A percentile compares a stretch with the other conserved stretches of the same genome.
These are phyloP conservation scores for Pythium volutum DNA, from an alignment of 352 stramenopile species.

Conservation along the genomic window DNA sequence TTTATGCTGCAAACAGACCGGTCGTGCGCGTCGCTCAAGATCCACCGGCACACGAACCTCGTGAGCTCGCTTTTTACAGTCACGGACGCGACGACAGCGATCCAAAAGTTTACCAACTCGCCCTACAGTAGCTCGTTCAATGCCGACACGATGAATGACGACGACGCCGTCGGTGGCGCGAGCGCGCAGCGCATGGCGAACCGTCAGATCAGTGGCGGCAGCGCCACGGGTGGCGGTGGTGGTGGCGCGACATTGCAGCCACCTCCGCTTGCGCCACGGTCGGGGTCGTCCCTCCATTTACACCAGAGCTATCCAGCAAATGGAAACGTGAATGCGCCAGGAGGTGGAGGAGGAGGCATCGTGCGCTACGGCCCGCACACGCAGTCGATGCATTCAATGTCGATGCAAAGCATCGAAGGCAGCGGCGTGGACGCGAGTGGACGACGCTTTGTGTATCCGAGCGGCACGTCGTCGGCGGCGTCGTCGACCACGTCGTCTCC, in stretches of 20 bases:
- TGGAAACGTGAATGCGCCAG: not conserved
- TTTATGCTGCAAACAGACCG: constrained; percentile 43
- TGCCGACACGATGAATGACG: constrained; percentile 11
- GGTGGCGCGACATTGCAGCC: constrained; percentile 6
- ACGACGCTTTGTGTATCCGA: constrained; percentile 22
- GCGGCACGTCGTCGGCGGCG: constrained; percentile 25
- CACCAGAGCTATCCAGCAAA: constrained; percentile 10
- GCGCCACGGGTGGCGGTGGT: not conserved
- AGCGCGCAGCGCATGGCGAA: constrained; percentile 1
- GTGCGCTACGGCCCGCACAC: constrained; percentile 13
- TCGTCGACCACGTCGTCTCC: constrained; percentile 41
- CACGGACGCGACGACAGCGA: constrained; percentile 11
- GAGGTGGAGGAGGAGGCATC: constrained; percentile 15
- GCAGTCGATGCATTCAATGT: constrained; percentile 4
- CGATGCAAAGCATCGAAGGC: constrained; percentile 14
- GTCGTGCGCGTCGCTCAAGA: constrained; percentile 78
- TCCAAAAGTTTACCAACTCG: constrained; percentile 29
- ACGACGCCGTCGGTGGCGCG: constrained; percentile 5
- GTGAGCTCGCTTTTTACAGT: constrained; percentile 72
- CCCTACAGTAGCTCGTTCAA: constrained; percentile 28
- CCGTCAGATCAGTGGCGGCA: constrained; percentile 11
- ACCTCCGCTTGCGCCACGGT: constrained; percentile 12
- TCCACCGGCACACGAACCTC: constrained; percentile 64
- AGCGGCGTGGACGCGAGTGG: constrained; percentile 16
- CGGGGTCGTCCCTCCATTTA: not conserved